Evolutionary conservation across 768 basidiomycete genomes (phyloP), one percentile per base, ranked within the genome.

Genomic region (Hortiboletus flavorubellus): DNA sequence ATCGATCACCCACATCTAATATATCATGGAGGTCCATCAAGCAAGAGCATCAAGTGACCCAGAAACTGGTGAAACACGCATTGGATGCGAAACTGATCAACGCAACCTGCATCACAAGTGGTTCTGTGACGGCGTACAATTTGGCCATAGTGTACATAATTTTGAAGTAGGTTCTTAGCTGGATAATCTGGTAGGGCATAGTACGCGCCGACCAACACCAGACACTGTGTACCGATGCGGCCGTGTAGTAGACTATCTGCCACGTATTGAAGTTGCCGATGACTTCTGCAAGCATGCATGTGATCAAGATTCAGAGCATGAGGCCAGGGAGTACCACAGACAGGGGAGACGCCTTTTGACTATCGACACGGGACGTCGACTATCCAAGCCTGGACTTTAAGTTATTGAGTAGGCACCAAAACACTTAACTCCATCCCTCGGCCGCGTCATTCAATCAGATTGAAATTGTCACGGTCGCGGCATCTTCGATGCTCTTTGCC

Each of bases 41-140:
- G 83, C 21, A 93, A 73, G 75, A 93, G 94, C 0, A 91, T 93
- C 56, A 90, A 68, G 87, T 88, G 4, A 88, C 86, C 87, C 87
- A 85, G 60, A 83, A 85, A 59, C 75, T 79, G 12, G 73, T 76
- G 38, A 79, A 85, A 48, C 82, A 85, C 30, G 85, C 85, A 55
- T 79, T 80, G 12, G 76, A 78, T 29, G 77, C 77, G 15, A 90
- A 64, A 59, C 83, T 81, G 64, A 90, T 76, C 59, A 90, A 68
- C 56, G 78, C 75, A 3, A 77, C 74, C 67, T 94, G 92, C 9
- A 92, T 78, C 31, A 95, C 73, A 21, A 87, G 72, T 0, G 93
- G 92, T 68, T 94, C 90, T 0, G 88, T 93, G 37, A 86, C 76
- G 0, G 84, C 75, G 61, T 84, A n/a, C n/a, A n/a, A 88, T 68